Evolutionary conservation across 345 rosid species (phyloP).

Genomic region (Leavenworthia alabamica): DNA sequence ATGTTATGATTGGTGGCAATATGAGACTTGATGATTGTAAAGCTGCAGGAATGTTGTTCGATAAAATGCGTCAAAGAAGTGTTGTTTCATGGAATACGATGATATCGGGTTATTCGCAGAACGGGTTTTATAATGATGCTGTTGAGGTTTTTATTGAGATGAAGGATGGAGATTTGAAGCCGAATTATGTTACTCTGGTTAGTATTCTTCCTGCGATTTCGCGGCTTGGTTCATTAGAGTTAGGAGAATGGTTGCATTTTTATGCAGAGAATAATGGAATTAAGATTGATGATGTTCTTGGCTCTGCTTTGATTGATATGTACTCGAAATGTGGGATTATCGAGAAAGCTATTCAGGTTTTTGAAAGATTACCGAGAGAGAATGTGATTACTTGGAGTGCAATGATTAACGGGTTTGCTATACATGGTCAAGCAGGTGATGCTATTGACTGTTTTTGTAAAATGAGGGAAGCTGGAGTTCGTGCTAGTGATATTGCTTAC

Average conservation of each 20-base stretch:
- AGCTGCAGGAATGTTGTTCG: conserved; percentile 41
- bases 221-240: conserved; percentile 44
- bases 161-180: conserved; percentile 41
- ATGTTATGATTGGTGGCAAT: conserved; percentile 63
- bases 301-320: conserved; percentile 72
- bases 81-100: conserved; percentile 64
- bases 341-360: conserved; percentile 55
- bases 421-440: conserved; percentile 52
- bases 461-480: conserved; percentile 42
- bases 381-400: conserved; percentile 61
- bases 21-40: conserved; percentile 45
- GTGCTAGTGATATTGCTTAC: conserved; percentile 49
- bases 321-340: conserved; percentile 65
- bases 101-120: conserved; percentile 64
- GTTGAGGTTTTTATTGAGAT: conserved; percentile 47
- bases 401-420: conserved; percentile 56
- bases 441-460: conserved; percentile 43
- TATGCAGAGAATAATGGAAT: conserved; percentile 43
- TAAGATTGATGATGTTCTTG: conserved; percentile 51
- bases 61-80: conserved; percentile 49
- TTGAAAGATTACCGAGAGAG: conserved; percentile 39
- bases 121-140: conserved; percentile 51
- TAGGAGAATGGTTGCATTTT: conserved; percentile 69
- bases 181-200: conserved; percentile 58
- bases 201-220: conserved; percentile 65